Evolutionary conservation across 208 protist genomes (phyloP).

Genomic region (Zelonia costaricensis): DNA sequence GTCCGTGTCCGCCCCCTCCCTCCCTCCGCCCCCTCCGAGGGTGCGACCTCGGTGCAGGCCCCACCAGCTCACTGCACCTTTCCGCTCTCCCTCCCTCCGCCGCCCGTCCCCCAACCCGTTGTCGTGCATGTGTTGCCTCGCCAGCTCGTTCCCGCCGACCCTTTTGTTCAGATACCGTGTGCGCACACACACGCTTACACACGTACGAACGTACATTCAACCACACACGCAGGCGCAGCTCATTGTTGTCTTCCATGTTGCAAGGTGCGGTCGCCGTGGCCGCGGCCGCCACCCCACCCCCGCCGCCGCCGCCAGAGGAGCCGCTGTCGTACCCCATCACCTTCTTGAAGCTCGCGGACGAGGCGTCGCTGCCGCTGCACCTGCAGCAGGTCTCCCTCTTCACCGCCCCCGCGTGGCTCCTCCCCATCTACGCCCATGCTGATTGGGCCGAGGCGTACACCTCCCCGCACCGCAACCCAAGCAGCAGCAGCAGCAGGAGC

Average conservation of each 20-base stretch:
- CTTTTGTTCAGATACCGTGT: too few species aligned
- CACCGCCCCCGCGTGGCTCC: conserved; percentile 50
- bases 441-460: conserved; percentile 42
- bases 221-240: background rate
- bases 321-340: conserved; percentile 33
- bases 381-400: conserved; percentile 48
- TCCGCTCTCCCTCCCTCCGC: too few species aligned
- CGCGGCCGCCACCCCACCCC: background rate
- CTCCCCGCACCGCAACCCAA: background rate
- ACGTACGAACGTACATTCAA: too few species aligned
- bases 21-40: background rate
- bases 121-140: too few species aligned
- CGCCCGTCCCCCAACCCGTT: too few species aligned
- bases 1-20: background rate
- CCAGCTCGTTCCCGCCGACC: too few species aligned
- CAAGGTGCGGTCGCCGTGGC: background rate
- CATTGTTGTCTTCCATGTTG: background rate
- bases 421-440: conserved; percentile 57
- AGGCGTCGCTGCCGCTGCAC: background rate
- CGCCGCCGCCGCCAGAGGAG: conserved; percentile 30
- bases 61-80: too few species aligned
- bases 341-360: conserved; percentile 16
- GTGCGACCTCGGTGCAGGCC: too few species aligned
- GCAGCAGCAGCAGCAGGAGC: background rate
- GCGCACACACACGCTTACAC: background rate